Conservation (phyloP, 2,329 filamentous ascomycete genomes). For the Pseudocercospora pini-densiflorae region DNA sequence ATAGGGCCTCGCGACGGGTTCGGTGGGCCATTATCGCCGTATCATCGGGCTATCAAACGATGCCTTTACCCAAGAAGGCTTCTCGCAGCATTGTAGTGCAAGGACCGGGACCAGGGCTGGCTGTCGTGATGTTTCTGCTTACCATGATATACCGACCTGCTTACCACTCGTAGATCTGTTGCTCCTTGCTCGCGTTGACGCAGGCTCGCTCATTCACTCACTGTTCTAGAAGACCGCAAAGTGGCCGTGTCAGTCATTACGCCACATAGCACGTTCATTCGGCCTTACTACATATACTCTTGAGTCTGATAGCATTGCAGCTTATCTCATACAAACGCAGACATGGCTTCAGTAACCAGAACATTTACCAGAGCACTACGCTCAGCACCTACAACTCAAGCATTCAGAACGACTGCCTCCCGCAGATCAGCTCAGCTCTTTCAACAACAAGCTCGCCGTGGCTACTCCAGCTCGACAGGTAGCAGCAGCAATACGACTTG, state of each 20-base stretch:
- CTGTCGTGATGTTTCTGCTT: constrained; percentile 7
- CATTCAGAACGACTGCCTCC: constrained; percentile 63
- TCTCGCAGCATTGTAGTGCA: constrained; percentile 1
- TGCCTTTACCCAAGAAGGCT: not conserved
- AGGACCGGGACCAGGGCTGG: not conserved
- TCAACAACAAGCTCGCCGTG: constrained; percentile 75
- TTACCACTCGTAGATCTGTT: not conserved
- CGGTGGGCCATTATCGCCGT: not conserved
- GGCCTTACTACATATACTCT: not conserved
- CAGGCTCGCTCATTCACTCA: constrained; percentile 1
- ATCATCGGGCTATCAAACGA: constrained; percentile 1
- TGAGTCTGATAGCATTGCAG: not conserved
- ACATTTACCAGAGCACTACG: constrained; percentile 46
- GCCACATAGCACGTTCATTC: not conserved
- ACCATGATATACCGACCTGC: not conserved
- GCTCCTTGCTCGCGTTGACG: not conserved
- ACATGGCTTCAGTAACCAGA: constrained; percentile 45
- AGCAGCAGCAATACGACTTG: constrained; percentile 48
- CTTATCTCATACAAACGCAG: constrained; percentile 7
- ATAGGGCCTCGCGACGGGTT: not conserved
- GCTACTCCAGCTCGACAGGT: constrained; percentile 64
- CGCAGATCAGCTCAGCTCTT: constrained; percentile 65
- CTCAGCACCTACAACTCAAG: constrained; percentile 50
- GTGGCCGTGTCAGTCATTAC: not conserved
- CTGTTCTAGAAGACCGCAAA: not conserved